Conservation (phyloP, 2,329 filamentous ascomycete species). For the Blastomyces parvus region DNA sequence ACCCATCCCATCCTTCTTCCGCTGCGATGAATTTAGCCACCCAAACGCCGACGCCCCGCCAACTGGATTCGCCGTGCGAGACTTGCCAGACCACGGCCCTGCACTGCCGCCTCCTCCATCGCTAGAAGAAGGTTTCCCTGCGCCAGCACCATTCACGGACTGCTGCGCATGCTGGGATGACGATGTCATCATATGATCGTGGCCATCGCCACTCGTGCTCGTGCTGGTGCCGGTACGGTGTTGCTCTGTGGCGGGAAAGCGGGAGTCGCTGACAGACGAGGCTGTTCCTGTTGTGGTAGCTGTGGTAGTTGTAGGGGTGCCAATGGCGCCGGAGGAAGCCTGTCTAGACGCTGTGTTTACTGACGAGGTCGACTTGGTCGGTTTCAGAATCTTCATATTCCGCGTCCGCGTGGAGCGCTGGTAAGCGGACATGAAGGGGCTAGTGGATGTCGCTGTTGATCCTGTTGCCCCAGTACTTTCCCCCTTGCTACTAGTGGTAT, state of each 20-base stretch:
- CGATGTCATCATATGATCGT: background rate
- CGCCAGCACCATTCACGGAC: background rate
- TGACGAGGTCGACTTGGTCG: slow-evolving; percentile 52
- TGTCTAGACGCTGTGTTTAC: slow-evolving; percentile 21
- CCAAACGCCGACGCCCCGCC: slow-evolving; percentile 15
- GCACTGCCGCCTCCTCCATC: slow-evolving; percentile 12
- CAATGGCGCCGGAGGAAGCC: slow-evolving; percentile 12
- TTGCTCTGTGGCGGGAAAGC: background rate
- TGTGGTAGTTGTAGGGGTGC: background rate
- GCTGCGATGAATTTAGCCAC: slow-evolving; percentile 6
- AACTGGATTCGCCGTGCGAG: slow-evolving; percentile 60
- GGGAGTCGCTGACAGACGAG: slow-evolving; percentile 8
- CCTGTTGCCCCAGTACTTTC: background rate
- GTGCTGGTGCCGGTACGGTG: background rate
- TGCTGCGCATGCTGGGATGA: background rate
- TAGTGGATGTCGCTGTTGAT: slow-evolving; percentile 12
- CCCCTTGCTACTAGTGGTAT: slow-evolving; percentile 18
- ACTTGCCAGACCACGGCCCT: slow-evolving; percentile 31
- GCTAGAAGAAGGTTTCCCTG: slow-evolving; percentile 13
- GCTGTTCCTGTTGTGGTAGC: slow-evolving; percentile 17
- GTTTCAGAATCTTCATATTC: slow-evolving; percentile 84
- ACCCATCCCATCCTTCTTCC: slow-evolving; percentile 1
- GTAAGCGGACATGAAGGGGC: slow-evolving; percentile 49
- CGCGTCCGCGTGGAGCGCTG: slow-evolving; percentile 54
- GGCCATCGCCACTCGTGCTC: background rate